A percentile compares a stretch with the other conserved stretches of the same genome.
phyloP scores from a whole-genome alignment of 768 basidiomycete genomes.

The Leccinum fibrillosum region DNA sequence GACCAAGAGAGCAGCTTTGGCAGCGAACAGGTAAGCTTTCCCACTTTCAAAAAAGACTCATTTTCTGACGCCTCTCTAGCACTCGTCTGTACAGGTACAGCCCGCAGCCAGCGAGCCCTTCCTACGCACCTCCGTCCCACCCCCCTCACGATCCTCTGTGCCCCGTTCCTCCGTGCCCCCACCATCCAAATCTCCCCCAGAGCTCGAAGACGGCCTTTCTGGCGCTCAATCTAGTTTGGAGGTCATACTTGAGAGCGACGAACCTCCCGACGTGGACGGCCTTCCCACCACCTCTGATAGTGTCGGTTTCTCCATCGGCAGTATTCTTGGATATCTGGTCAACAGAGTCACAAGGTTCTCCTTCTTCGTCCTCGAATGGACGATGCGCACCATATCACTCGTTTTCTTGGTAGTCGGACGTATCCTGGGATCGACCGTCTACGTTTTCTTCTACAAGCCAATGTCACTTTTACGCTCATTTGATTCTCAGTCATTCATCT shows the following conservation, averaged over 20 bases:
- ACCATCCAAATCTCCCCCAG: conserved; percentile 21
- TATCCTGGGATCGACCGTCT: conserved; percentile 46
- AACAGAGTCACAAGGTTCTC: conserved; percentile 34
- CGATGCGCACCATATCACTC: conserved; percentile 30
- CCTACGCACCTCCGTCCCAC: conserved; percentile 36
- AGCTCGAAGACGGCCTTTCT: conserved; percentile 22
- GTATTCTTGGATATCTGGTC: conserved; percentile 42
- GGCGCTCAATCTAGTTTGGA: conserved; percentile 53
- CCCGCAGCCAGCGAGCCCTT: conserved; percentile 36
- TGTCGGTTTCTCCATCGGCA: conserved; percentile 44
- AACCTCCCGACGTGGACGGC: conserved; percentile 36
- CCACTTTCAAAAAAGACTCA: conserved; percentile 19
- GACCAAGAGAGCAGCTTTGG: conserved; percentile 39
- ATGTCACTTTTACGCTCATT: conserved; percentile 36
- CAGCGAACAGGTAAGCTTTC: conserved; percentile 40
- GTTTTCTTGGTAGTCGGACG: conserved; percentile 44
- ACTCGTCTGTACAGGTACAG: conserved; percentile 26
- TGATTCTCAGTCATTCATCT: conserved; percentile 29
- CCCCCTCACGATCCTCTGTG: conserved; percentile 34
- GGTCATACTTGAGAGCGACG: conserved; percentile 66
- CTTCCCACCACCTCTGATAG: conserved; percentile 21
- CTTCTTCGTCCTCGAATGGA: conserved; percentile 20
- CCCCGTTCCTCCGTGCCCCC: conserved; percentile 43
- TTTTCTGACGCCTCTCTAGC: conserved; percentile 14
- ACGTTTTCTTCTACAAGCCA: conserved; percentile 50